Base-by-base conservation (phyloP, 192 early-diverging fungal species). In the Anaeromyces robustus region DNA sequence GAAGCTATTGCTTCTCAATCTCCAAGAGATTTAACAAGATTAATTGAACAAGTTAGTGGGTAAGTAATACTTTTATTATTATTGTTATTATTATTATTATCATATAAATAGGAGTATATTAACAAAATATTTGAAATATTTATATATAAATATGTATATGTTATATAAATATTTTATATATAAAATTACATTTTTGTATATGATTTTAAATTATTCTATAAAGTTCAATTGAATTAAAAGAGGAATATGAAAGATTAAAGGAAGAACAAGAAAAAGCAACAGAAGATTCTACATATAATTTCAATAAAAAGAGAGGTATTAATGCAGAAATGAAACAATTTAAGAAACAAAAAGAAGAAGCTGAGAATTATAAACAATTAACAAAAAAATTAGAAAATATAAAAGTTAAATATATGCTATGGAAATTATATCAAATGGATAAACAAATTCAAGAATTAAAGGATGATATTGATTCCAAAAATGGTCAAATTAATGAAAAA, bases 1-100 rank as follows among this genome's bases (percentile, higher is more conserved):
- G 98, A 99, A 82, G 91, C 95, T 16, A 92, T 99, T 28, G 96
- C 98, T 18, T 93, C 94, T n/a, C 98, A 98, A 86, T 94, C 92
- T 34, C 93, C 96, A 26, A 95, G 93, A 82, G 96, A 99, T 78
- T 87, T 99, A 79, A 97, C 98, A 4, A 87, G 87, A 29, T 84
- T 99, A 29, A 94, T 98, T 82, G 98, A 99, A 86, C 96, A 96
- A 83, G 96, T 99, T 82, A 96, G 95, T 83, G 95, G 95, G 79
- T 90, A 84, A 79, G 82, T 41, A 12, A 26, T 13, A n/a, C n/a
- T n/a, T n/a, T n/a, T n/a, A n/a, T n/a, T n/a, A n/a, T n/a, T n/a
- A n/a, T n/a, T n/a, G n/a, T n/a, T 29, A 19, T 77, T 26, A 29
- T 13, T n/a, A 68, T 29, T 5, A 30, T 79, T 37, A 22, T 41